These are phyloP conservation scores for Psidium friedrichsthalianum DNA, from an alignment of 345 rosid genomes.

Conservation along the genomic window DNA sequence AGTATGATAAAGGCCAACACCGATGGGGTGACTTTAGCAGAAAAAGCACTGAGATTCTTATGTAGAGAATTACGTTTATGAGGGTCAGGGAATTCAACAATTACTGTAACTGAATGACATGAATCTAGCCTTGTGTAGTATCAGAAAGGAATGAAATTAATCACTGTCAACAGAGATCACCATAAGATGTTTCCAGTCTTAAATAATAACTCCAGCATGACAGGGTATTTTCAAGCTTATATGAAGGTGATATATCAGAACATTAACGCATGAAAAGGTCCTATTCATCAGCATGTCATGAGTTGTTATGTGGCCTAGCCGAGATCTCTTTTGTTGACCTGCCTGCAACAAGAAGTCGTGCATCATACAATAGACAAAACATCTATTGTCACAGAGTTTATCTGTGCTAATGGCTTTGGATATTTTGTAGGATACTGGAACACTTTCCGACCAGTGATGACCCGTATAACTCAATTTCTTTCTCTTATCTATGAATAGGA, in stretches of 20 bases:
- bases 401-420: not conserved
- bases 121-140: not conserved
- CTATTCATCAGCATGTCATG: not conserved
- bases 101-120: not conserved
- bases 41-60: not conserved
- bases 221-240: not conserved
- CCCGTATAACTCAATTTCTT: not conserved
- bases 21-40: not conserved
- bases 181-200: not conserved
- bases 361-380: not conserved
- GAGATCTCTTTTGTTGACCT: not conserved
- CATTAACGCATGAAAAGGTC: not conserved
- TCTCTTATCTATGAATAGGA: constrained; percentile 13
- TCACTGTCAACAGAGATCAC: not conserved
- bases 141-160: not conserved
- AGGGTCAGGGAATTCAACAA: not conserved
- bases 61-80: not conserved
- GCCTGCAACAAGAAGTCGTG: not conserved
- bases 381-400: not conserved
- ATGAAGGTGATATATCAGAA: not conserved
- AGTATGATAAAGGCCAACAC: not conserved
- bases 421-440: not conserved
- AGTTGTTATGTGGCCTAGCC: not conserved
- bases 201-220: not conserved
- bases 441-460: not conserved